Evolutionary conservation across 129 eudicot species (phyloP), one percentile per base, ranked within the genome.

Genomic region (Flaveria robusta): DNA sequence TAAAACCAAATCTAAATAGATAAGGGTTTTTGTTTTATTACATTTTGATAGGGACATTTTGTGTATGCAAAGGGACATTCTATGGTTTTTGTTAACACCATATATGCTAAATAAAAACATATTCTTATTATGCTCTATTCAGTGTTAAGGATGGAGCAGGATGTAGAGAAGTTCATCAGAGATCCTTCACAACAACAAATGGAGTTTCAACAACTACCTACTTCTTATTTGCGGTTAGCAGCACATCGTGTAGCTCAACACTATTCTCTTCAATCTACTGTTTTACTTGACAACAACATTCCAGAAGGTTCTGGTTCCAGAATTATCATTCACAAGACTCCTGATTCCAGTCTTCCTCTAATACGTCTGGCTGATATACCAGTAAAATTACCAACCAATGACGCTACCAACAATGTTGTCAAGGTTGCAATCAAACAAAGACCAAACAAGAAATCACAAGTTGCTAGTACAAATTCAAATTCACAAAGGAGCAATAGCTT

Each of bases 171-270:
- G 85, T 94, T 94, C 78, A 83, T 94, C 6, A 89, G 82, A 54
- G 99, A 94, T 83, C 96, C 96, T 16, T 83, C 83, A 41, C 90
- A 84, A 68, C 96, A 94, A 68, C 96, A 94, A 72, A 83, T 89
- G 93, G 99, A 94, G 85, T 89, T 91, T 79, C 92, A 89, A 23
- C 99, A 94, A 83, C 87, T 91, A 59, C 99, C 97, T 7, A 94
- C 97, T 69, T 94, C 99, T n/a, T 94, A 94, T 82, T 78, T 91
- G 60, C 84, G 99, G 34, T 78, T 91, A 81, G 99, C 99, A 73
- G 99, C 97, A 51, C 99, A 94, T 82, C 99, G 97, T 74, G 90
- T 94, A 26, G 99, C 99, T 45, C 99, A 94, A 63, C 99, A 94
- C 71, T 94, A 94, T 84, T 94, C 88, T 15, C 85, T 94, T 73